Evolutionary conservation across 108 stramenopile species (phyloP).

Genomic region (Mayamaea pseudoterrestris): DNA sequence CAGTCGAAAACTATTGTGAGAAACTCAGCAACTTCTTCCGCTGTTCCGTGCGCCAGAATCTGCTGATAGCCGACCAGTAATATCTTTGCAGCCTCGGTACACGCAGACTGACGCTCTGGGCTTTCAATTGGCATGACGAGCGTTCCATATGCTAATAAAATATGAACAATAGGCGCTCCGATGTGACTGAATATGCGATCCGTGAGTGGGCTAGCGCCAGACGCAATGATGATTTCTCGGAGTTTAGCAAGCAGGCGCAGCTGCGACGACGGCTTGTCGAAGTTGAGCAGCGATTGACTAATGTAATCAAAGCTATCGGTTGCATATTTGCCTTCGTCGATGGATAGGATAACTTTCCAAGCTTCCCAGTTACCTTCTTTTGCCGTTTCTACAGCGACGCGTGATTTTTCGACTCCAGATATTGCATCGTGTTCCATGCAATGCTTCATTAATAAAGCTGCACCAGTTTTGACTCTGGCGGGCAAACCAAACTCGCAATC

Average conservation of each 20-base stretch:
- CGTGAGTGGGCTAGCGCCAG: too few relatives aligned
- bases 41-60: conserved; percentile 16
- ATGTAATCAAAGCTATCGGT: conserved; percentile 34
- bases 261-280: conserved; percentile 14
- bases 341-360: conserved; percentile 37
- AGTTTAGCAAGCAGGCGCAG: too few relatives aligned
- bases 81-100: conserved; percentile 55
- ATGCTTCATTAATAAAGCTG: conserved; percentile 24
- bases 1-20: conserved; percentile 41
- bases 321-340: conserved; percentile 38
- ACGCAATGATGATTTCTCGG: too few relatives aligned
- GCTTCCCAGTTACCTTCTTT: conserved; percentile 39
- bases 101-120: conserved; percentile 5
- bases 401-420: conserved; percentile 21
- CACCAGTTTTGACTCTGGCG: too few relatives aligned
- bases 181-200: conserved; percentile 22
- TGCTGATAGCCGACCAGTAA: conserved; percentile 59
- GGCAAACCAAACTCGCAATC: too few relatives aligned
- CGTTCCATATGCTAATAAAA: conserved; percentile 50
- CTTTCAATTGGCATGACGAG: conserved; percentile 6
- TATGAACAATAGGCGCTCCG: conserved; percentile 37
- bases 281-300: conserved; percentile 10
- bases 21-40: conserved; percentile 34
- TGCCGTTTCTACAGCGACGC: conserved; percentile 25
- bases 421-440: conserved; percentile 29